phyloP scores from a whole-genome alignment of 805 yeast species.

The Hanseniaspora singularis region DNA sequence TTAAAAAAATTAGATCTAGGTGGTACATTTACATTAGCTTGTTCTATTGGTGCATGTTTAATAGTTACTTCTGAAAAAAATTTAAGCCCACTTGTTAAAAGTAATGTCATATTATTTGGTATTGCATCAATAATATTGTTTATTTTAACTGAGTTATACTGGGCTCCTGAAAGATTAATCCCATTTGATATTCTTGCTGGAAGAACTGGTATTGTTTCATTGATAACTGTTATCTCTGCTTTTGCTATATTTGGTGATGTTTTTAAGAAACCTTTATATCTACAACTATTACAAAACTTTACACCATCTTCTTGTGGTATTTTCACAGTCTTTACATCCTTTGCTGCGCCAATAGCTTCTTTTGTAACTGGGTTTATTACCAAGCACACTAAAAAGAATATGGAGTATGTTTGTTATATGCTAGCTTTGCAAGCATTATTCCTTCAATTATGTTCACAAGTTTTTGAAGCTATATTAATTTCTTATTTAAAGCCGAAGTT shows the following conservation, averaged over 20 bases:
- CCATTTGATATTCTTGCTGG: slow-evolving; percentile 44
- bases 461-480: slow-evolving; percentile 19
- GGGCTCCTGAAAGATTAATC: slow-evolving; percentile 43
- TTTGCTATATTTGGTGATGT: slow-evolving; percentile 37
- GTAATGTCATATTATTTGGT: slow-evolving; percentile 26
- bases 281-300: slow-evolving; percentile 40
- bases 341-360: slow-evolving; percentile 43
- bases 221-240: slow-evolving; percentile 37
- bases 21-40: slow-evolving; percentile 55
- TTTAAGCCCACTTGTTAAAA: slow-evolving; percentile 29
- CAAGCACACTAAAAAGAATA: slow-evolving; percentile 27
- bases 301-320: slow-evolving; percentile 45
- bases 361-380: slow-evolving; percentile 41
- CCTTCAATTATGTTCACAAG: slow-evolving; percentile 22
- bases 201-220: slow-evolving; percentile 43
- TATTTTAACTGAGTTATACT: slow-evolving; percentile 28
- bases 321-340: slow-evolving; percentile 44
- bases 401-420: slow-evolving; percentile 25
- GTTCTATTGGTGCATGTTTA: slow-evolving; percentile 36
- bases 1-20: slow-evolving; percentile 50
- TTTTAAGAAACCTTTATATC: slow-evolving; percentile 49
- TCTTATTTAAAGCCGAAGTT: slow-evolving; percentile 20
- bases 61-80: slow-evolving; percentile 38
- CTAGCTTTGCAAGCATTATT: slow-evolving; percentile 21
- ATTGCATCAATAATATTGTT: slow-evolving; percentile 17